Base-by-base conservation (phyloP, 1,284 basidiomycete genomes). In the Fistulinella staudtii region DNA sequence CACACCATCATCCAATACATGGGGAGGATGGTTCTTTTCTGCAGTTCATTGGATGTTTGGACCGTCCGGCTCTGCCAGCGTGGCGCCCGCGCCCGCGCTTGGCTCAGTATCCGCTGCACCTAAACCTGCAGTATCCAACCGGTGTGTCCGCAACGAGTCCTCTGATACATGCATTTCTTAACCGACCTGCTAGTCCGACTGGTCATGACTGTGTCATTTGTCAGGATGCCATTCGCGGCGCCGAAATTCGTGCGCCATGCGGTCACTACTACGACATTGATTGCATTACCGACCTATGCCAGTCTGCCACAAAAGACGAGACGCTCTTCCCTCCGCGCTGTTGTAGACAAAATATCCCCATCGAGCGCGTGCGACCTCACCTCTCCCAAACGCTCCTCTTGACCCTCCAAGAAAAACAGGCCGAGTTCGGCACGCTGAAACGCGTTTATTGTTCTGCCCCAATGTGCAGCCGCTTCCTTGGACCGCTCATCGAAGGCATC, bases 261-360 rank as follows among this genome's bases (percentile, higher is more conserved):
- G 63, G 65, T 14, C 66, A 74, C 45, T 57, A 61, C 41, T 74
- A 73, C 48, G 68, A 69, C 45, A 53, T 53, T n/a, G 53, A 28
- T 3, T 76, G 74, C 49, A 35, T 71, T 15, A 57, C 64, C 3
- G 53, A 65, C 20, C 65, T 75, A 25, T 67, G 73, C 49, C 52
- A 65, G 27, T 55, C 63, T 4, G 60, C 71, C 0, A 67, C 65
- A 0, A 57, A 56, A 13, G 72, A 74, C 40, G 71, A 74, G 46
- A 54, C 65, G 1, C 60, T 74, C n/a, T 72, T 64, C 50, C 74
- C 74, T 7, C 70, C 73, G 34, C 64, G 69, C 10, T 76, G 74
- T 53, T 75, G 74, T 52, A 54, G 64, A 21, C 53, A 57, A 15
- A 50, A 46, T 4, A 67, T 76, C 25, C 56, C 66, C 7, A 38